A percentile compares a stretch with the other conserved stretches of the same genome.
Conservation (phyloP, 1,284 basidiomycete species). For the Leccinum pallidistipes region DNA sequence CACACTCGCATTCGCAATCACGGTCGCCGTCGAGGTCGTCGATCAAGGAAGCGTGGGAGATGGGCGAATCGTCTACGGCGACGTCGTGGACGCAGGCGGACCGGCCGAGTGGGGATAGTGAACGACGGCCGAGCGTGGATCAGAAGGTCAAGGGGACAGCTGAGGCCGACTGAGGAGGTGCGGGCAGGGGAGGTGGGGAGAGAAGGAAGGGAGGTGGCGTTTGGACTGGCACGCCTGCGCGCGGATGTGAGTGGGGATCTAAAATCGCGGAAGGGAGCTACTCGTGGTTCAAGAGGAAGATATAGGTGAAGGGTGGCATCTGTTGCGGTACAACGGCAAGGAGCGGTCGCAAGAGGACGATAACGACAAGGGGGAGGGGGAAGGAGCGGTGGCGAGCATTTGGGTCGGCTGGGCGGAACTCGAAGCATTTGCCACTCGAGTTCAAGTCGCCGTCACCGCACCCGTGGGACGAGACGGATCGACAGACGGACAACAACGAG, state of each 20-base stretch:
- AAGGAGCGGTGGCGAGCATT: slow-evolving; percentile 18
- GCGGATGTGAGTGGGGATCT: background rate
- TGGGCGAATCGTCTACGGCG: slow-evolving; percentile 25
- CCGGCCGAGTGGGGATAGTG: slow-evolving; percentile 14
- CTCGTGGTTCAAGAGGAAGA: slow-evolving; percentile 31
- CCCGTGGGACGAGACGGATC: slow-evolving; percentile 60
- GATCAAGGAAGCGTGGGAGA: slow-evolving; percentile 11
- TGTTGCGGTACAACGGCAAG: slow-evolving; percentile 16
- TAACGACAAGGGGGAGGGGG: background rate
- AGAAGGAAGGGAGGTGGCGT: background rate
- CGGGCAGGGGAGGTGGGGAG: background rate
- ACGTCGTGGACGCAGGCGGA: slow-evolving; percentile 29
- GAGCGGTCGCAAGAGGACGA: slow-evolving; percentile 10
- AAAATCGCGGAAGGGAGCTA: slow-evolving; percentile 13
- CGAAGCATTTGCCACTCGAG: slow-evolving; percentile 32
- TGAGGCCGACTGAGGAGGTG: slow-evolving; percentile 1
- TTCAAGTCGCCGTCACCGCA: slow-evolving; percentile 49
- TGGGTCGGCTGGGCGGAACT: slow-evolving; percentile 18
- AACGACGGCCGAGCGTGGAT: slow-evolving; percentile 1
- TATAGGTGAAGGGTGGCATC: slow-evolving; percentile 31
- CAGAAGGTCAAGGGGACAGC: slow-evolving; percentile 9
- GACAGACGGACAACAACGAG: slow-evolving; percentile 44
- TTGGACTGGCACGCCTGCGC: background rate
- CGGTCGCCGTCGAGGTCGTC: slow-evolving; percentile 18
- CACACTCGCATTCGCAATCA: slow-evolving; percentile 11